A percentile compares a stretch with the other conserved stretches of the same genome.
Conservation (phyloP, 306 rosid species). For the Ormosia emarginata region DNA sequence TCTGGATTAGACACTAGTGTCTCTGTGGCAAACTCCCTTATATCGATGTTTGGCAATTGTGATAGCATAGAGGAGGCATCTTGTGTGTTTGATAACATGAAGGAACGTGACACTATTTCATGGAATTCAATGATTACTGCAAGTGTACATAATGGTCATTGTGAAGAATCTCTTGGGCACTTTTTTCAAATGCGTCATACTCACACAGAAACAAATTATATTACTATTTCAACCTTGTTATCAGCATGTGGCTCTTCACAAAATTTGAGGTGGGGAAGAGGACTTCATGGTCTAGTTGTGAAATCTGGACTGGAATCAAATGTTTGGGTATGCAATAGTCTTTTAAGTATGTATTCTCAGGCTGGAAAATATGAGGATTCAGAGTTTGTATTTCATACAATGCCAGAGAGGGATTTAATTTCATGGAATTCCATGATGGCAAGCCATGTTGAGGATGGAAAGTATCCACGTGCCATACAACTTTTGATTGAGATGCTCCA, state of each 20-base stretch:
- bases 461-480: slow-evolving; percentile 37
- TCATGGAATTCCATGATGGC: slow-evolving; percentile 95
- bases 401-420: slow-evolving; percentile 75
- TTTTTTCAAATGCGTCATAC: slow-evolving; percentile 57
- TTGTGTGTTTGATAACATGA: slow-evolving; percentile 66
- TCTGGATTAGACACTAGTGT: slow-evolving; percentile 57
- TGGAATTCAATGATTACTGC: slow-evolving; percentile 92
- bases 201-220: slow-evolving; percentile 47
- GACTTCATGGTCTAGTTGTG: slow-evolving; percentile 61
- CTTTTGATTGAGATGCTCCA: slow-evolving; percentile 58
- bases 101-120: slow-evolving; percentile 69
- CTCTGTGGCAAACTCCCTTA: slow-evolving; percentile 75
- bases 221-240: slow-evolving; percentile 60
- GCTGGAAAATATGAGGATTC: slow-evolving; percentile 62
- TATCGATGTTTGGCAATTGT: slow-evolving; percentile 71
- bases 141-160: slow-evolving; percentile 49
- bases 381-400: slow-evolving; percentile 57
- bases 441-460: slow-evolving; percentile 62
- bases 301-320: slow-evolving; percentile 70
- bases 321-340: slow-evolving; percentile 70
- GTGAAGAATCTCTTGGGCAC: slow-evolving; percentile 54
- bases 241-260: slow-evolving; percentile 53
- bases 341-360: slow-evolving; percentile 76
- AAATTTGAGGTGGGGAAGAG: slow-evolving; percentile 75
- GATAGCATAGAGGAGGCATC: slow-evolving; percentile 54